Evolutionary conservation across 2,329 filamentous ascomycete species (phyloP), one percentile per base, ranked within the genome.

Genomic region (Onygenales sp.): DNA sequence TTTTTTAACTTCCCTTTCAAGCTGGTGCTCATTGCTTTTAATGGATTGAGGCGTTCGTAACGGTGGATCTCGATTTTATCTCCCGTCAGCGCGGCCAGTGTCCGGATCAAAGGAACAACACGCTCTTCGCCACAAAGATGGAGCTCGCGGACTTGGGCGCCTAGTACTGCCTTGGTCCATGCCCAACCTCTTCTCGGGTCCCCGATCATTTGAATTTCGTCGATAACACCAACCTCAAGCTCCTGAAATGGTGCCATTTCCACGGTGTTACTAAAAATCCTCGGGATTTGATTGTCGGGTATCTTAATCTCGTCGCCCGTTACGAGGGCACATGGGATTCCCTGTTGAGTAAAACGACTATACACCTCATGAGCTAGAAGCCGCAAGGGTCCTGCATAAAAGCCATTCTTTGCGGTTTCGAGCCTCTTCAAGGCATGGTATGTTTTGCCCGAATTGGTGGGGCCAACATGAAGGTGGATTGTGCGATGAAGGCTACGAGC

Each of bases 121-220:
- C 94, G 80, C 57, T 87, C 83, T 69, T 98, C 93, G 56, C 93
- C 93, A 67, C 93, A 98, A 0, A 98, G 77, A 70, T 98, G 93
- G 5, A 98, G 76, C 65, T 98, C 93, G 61, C 84, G 85, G 4
- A 89, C 93, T 69, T 87, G 85, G 1, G 95, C 78, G 37, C 93
- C 93, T 4, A 98, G 75, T 11, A 97, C 76, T 2, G 93, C 93
- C 62, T 90, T 83, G 1, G 91, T 95, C 93, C 93, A 98, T 2
- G 90, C 91, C 84, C 87, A 95, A 1, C 94, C 93, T 61, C 93
- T 85, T 0, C 88, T 82, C 0, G 67, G 57, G 62, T 90, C 85
- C 13, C 82, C 85, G 60, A 98, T 88, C 93, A 98, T 97, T 70
- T 98, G 93, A 54, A 98, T 97, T 73, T 98, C 93, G 65, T 98